Percentiles rank a stretch among this genome's conserved stretches.
phyloP scores from a whole-genome alignment of 352 stramenopile genomes.

The Poterioochromonas sp. region DNA sequence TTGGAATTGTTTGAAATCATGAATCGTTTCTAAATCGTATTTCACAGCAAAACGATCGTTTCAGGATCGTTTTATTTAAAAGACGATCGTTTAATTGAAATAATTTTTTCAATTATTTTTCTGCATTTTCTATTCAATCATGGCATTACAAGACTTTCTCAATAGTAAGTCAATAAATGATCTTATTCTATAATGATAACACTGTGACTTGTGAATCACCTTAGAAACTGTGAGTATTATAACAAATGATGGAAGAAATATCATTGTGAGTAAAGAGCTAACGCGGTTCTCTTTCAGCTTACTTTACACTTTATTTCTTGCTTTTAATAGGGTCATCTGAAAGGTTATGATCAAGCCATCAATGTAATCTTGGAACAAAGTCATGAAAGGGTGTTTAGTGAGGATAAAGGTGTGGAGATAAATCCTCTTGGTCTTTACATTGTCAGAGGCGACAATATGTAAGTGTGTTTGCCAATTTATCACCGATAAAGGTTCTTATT shows the following conservation, averaged over 20 bases:
- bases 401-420: conserved; percentile 71
- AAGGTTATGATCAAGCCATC: conserved; percentile 82
- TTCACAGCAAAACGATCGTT: no score
- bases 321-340: conserved; percentile 63
- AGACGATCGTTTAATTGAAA: no score
- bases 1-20: no score
- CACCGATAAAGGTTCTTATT: conserved; percentile 10
- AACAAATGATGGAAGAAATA: conserved; percentile 84
- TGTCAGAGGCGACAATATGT: conserved; percentile 85
- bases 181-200: background rate
- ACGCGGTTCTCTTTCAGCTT: conserved; percentile 18
- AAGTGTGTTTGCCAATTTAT: conserved; percentile 36
- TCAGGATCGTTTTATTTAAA: no score
- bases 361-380: conserved; percentile 83
- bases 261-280: conserved; percentile 59
- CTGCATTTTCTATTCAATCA: no score
- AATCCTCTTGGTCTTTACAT: conserved; percentile 82
- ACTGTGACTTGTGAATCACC: background rate
- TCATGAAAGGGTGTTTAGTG: conserved; percentile 82
- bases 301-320: conserved; percentile 29
- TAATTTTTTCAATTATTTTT: no score
- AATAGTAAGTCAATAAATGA: background rate
- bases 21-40: no score
- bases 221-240: conserved; percentile 66
- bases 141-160: background rate